Percentiles rank a stretch among this genome's conserved stretches.
phyloP scores from a whole-genome alignment of 805 yeast genomes.

The Ogataea minuta region DNA sequence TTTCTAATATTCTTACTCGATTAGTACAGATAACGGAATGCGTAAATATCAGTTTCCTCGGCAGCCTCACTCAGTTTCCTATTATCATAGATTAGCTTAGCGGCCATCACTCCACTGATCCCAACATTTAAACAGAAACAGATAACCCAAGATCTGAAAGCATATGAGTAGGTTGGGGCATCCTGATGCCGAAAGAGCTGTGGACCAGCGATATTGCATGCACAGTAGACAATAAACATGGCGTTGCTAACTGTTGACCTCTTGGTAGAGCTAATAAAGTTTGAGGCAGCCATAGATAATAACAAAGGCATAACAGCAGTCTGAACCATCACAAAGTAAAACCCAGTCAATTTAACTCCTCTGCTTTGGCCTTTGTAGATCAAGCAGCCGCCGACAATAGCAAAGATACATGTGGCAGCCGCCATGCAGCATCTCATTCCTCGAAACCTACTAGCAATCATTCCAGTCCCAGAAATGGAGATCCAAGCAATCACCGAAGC shows the following conservation, averaged over 20 bases:
- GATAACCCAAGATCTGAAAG: constrained; percentile 53
- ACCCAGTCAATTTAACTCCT: constrained; percentile 33
- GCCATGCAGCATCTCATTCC: constrained; percentile 35
- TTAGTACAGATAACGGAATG: constrained; percentile 23
- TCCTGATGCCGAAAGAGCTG: constrained; percentile 58
- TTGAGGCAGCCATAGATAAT: constrained; percentile 28
- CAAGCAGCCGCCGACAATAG: constrained; percentile 31
- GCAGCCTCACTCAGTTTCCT: constrained; percentile 12
- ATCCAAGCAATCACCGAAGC: constrained; percentile 38
- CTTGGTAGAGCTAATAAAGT: constrained; percentile 68
- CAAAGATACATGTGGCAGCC: constrained; percentile 21
- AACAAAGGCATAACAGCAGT: constrained; percentile 30
- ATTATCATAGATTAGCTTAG: constrained; percentile 13
- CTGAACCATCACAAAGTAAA: constrained; percentile 26
- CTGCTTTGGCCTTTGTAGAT: constrained; percentile 27
- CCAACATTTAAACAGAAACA: constrained; percentile 36
- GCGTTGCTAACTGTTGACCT: constrained; percentile 54
- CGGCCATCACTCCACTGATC: constrained; percentile 16
- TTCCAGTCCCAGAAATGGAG: constrained; percentile 27
- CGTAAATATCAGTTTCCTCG: constrained; percentile 18
- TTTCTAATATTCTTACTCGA: too few relatives aligned
- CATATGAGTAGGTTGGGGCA: constrained; percentile 57
- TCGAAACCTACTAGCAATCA: constrained; percentile 25
- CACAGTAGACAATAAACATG: constrained; percentile 58
- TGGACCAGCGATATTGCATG: constrained; percentile 69